These are phyloP conservation scores for Tolypocladium paradoxum DNA, from an alignment of 2,329 filamentous ascomycete genomes.

Conservation along the genomic window DNA sequence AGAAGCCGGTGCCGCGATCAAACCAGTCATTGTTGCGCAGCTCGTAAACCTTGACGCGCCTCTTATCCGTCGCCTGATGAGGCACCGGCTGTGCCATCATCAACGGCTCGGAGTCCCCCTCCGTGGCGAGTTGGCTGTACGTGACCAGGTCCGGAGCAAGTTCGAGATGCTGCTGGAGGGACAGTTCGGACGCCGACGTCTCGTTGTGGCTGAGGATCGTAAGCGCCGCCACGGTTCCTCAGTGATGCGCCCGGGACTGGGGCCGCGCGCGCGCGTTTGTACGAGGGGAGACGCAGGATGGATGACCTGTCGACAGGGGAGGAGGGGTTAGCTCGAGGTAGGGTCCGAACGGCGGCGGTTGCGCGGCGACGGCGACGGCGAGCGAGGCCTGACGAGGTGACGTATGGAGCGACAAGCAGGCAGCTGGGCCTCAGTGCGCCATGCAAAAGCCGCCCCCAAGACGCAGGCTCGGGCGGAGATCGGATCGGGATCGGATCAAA, in stretches of 20 bases:
- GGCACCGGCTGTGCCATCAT: constrained; percentile 64
- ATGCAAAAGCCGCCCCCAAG: constrained; percentile 13
- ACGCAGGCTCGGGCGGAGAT: constrained; percentile 4
- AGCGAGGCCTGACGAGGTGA: constrained; percentile 1
- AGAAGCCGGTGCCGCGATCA: constrained; percentile 93
- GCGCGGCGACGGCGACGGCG: not conserved
- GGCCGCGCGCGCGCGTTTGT: constrained; percentile 6
- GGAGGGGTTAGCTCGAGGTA: not conserved
- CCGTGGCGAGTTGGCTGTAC: constrained; percentile 35
- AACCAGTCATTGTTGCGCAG: constrained; percentile 99
- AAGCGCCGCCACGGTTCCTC: constrained; percentile 44
- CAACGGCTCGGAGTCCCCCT: constrained; percentile 49
- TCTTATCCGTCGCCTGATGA: constrained; percentile 56
- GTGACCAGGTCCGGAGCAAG: constrained; percentile 41
- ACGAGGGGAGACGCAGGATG: not conserved
- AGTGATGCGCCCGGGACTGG: constrained; percentile 14
- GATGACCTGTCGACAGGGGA: constrained; percentile 1
- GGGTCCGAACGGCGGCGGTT: not conserved
- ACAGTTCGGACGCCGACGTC: constrained; percentile 38
- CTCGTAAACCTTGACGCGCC: constrained; percentile 97
- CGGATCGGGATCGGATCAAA: constrained; percentile 4
- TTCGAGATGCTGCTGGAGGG: constrained; percentile 49
- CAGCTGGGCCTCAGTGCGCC: constrained; percentile 19
- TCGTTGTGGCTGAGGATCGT: constrained; percentile 43
- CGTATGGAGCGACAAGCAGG: constrained; percentile 6